Evolutionary conservation across 768 basidiomycete species (phyloP), one percentile per base, ranked within the genome.

Genomic region (Leccinum rimulosum): DNA sequence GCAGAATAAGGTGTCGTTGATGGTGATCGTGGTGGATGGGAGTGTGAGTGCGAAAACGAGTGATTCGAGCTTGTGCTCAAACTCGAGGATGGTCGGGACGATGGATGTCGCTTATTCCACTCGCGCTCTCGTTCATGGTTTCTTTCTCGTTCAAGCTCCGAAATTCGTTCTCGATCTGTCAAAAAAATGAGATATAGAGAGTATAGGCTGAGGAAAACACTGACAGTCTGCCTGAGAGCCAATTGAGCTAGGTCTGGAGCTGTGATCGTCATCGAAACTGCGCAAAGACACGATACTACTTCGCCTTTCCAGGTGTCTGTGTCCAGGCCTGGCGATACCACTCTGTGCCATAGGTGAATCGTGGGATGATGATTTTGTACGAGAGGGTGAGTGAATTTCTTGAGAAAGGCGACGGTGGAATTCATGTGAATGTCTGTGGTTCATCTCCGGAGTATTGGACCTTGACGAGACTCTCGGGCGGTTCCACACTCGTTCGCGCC

Each of bases 191-290:
- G 54, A 36, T 47, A 31, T 22, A 14, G 31, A 40, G 30, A 19
- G 15, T 52, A 49, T 49, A 55, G 62, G 55, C 15, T 9, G 22
- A 25, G 17, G 36, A 28, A 36, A 25, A 50, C 25, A 72, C 83
- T 70, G 63, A 86, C 85, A 75, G 30, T 84, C 82, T n/a, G 78
- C 73, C 58, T 79, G 79, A 38, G 84, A 86, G 59, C 74, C 71
- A 11, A 74, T 55, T 0, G 83, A 83, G 49, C 77, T 82, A 25
- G 77, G 74, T 52, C 73, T 69, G 1, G 81, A 80, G 10, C 79
- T 76, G 56, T 66, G 58, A 56, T 70, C 68, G 55, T 75, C 78
- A 57, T 80, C 80, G 25, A 77, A 74, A 55, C 77, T 79, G 19
- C 66, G 71, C 35, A 79, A 62, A 12, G 83, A 83, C 3, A 74